Evolutionary conservation across 2,329 filamentous ascomycete species (phyloP), one percentile per base, ranked within the genome.

Genomic region (Talaromyces islandicus): DNA sequence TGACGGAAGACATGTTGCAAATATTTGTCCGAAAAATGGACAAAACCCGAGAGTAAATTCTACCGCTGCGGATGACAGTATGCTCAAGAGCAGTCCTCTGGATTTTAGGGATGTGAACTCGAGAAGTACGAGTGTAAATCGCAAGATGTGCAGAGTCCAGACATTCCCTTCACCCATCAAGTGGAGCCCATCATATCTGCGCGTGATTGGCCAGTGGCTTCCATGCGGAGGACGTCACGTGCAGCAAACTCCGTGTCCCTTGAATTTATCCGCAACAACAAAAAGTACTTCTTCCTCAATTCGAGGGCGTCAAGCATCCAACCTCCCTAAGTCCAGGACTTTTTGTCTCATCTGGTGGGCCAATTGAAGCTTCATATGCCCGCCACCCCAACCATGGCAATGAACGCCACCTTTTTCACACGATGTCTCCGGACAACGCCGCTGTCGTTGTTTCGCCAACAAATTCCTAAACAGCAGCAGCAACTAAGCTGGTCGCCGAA

Each of bases 1-100:
- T 84, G 55, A 84, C 76, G 71, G 81, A 82, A n/a, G 81, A 81
- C 77, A 78, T 77, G 9, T 46, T 46, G 43, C 9, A 4, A 24
- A 2, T 46, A 2, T 11, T 21, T 3, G 11, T 24, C 43, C 5
- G n/a, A 19, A 10, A 11, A 46, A 19, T 21, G 19, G 9, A 9
- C 5, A n/a, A 4, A 38, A 4, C 12, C 12, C 3, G 11, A 5
- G 12, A 14, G n/a, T n/a, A 43, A 9, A 46, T 1, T 11, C 9
- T 24, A 5, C 24, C 43, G 3, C 9, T 11, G 9, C 5, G 11
- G 9, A 46, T 24, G 43, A 46, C 1, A 24, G 1, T 24, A 7
- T 46, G 1, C 12, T 24, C n/a, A 46, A 38, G 14, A 38, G n/a
- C 14, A 38, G 6, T 4, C 14, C 35, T 2, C 12, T 38, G 14